Percentiles rank a stretch among this genome's conserved stretches.
Evolutionary conservation across 2,329 filamentous ascomycete species (phyloP).

Genomic region (Exophiala lecanii-corni): DNA sequence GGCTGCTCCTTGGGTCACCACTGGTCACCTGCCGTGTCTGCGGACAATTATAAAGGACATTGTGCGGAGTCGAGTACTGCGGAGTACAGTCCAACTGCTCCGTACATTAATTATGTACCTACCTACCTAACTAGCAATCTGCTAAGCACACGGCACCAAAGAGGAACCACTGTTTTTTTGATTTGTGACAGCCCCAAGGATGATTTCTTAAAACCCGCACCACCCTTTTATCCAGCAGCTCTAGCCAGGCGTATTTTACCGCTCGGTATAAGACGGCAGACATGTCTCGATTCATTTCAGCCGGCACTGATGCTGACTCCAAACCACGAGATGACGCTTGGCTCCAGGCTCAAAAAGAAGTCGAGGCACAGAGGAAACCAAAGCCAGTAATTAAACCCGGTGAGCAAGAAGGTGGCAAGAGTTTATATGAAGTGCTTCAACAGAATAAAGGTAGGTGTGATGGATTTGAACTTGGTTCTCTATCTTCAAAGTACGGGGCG

Average conservation of each 20-base stretch:
- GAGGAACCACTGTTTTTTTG: no score
- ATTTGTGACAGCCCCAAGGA: no score
- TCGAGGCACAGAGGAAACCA: constrained; percentile 26
- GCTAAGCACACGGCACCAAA: no score
- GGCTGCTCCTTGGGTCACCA: no score
- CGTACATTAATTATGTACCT: no score
- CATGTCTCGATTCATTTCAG: constrained; percentile 46
- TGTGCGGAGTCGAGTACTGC: no score
- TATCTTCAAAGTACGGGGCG: no score
- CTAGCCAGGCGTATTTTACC: background rate
- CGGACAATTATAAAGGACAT: no score
- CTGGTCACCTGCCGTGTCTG: no score
- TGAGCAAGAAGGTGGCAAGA: constrained; percentile 41
- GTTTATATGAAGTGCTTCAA: constrained; percentile 46
- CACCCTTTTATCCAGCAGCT: background rate
- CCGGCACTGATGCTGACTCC: constrained; percentile 40
- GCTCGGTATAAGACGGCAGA: background rate
- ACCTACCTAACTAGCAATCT: no score
- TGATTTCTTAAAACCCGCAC: no score
- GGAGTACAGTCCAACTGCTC: no score
- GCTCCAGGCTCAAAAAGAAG: constrained; percentile 36
- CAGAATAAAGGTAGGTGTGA: constrained; percentile 45
- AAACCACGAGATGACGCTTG: constrained; percentile 41
- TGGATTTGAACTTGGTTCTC: background rate
- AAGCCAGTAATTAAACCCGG: constrained; percentile 21